Conservation (phyloP, 352 stramenopile genomes). For the Globisporangium irregulare region DNA sequence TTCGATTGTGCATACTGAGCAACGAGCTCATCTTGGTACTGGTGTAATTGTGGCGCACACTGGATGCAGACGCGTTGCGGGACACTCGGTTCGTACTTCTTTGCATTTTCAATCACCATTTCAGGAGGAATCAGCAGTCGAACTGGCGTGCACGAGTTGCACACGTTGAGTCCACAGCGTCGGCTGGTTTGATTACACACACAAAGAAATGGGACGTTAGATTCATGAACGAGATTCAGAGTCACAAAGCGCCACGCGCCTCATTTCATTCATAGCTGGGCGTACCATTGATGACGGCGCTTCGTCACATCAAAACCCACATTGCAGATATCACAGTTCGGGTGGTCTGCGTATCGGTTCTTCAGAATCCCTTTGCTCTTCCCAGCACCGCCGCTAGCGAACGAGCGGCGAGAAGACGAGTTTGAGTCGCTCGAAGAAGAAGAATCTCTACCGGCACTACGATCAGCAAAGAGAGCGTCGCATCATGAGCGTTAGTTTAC, state of each 20-base stretch:
- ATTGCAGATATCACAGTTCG: constrained; percentile 62
- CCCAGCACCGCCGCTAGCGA: constrained; percentile 8
- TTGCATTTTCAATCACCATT: constrained; percentile 40
- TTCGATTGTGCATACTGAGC: constrained; percentile 36
- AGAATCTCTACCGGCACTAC: constrained; percentile 22
- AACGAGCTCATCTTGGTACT: constrained; percentile 47
- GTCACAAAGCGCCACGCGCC: neutral
- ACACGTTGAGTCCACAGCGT: constrained; percentile 39
- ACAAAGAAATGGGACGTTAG: constrained; percentile 8
- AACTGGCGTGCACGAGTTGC: constrained; percentile 50
- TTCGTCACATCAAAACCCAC: constrained; percentile 59
- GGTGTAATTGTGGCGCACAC: constrained; percentile 46
- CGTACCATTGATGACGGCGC: constrained; percentile 52
- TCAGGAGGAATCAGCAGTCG: constrained; percentile 42
- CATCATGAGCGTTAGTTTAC: neutral
- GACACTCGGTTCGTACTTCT: constrained; percentile 46
- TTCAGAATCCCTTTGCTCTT: constrained; percentile 51
- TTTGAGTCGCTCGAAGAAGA: constrained; percentile 39
- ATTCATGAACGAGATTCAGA: constrained; percentile 6
- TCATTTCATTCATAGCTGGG: neutral
- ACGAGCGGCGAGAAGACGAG: constrained; percentile 12
- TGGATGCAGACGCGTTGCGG: constrained; percentile 58
- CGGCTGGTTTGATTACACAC: constrained; percentile 20
- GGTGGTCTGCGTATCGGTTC: constrained; percentile 61
- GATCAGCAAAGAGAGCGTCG: neutral